Percentiles rank a stretch among this genome's conserved stretches.
Evolutionary conservation across 768 basidiomycete genomes (phyloP).

Genomic region (Mrakia frigida): DNA sequence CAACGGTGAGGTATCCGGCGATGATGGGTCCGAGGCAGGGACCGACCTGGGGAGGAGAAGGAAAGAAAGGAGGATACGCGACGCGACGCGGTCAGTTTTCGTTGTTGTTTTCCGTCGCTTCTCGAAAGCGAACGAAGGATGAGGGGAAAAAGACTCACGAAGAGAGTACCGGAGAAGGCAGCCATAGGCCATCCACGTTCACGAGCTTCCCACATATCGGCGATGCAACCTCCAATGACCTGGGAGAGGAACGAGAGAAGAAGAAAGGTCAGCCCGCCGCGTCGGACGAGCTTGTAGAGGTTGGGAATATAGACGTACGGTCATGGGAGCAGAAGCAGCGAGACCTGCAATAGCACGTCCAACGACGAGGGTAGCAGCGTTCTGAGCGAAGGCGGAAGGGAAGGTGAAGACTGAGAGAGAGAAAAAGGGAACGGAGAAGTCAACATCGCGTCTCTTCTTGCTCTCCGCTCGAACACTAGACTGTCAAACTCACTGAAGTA

Average conservation of each 20-base stretch:
- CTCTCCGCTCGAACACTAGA: background rate
- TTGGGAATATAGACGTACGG: constrained; percentile 37
- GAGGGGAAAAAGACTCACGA: constrained; percentile 31
- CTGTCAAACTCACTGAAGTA: constrained; percentile 33
- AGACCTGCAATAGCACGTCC: constrained; percentile 42
- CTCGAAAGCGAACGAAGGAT: background rate
- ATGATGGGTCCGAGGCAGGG: constrained; percentile 9
- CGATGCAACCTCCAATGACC: constrained; percentile 25
- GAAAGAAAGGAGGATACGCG: background rate
- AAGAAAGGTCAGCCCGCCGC: constrained; percentile 38
- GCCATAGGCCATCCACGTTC: constrained; percentile 42
- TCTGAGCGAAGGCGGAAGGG: constrained; percentile 40
- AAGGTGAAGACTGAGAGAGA: constrained; percentile 39
- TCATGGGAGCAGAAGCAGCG: constrained; percentile 39
- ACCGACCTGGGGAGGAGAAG: background rate
- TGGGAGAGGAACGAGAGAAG: constrained; percentile 38
- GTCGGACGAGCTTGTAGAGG: constrained; percentile 34
- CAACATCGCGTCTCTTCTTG: background rate
- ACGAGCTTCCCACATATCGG: constrained; percentile 38
- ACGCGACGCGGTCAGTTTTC: too few relatives aligned
- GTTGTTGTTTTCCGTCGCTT: too few relatives aligned
- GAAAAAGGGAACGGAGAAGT: background rate
- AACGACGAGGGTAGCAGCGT: constrained; percentile 39
- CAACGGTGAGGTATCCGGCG: constrained; percentile 10
- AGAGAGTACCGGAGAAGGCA: constrained; percentile 40